Base-by-base conservation (phyloP, 2,329 filamentous ascomycete genomes). In the Neoarthrinium moseri region DNA sequence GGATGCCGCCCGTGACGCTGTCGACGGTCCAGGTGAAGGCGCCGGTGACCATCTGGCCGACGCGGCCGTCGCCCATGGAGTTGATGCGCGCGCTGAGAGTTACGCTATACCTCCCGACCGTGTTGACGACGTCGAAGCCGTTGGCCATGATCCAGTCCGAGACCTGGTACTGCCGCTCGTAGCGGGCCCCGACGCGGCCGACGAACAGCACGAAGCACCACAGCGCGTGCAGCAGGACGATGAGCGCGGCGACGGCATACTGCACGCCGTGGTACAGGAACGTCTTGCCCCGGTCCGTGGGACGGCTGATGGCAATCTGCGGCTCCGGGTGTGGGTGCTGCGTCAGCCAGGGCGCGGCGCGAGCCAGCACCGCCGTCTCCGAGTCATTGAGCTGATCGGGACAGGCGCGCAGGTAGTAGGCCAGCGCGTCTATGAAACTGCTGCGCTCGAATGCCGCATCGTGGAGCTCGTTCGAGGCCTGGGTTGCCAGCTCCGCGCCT, bases 131-230 rank as follows among this genome's bases (percentile, higher is more conserved):
- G 37, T 71, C 69, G 24, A 84, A 63, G 5, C 79, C 67, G 18
- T 70, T 68, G 6, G 71, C 69, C 15, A 85, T 62, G 2, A 85
- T 51, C 20, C 76, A 75, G 56, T 84, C 77, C 1, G 77, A 82
- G 49, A 91, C 71, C 51, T 78, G 80, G 64, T 89, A 80, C 53
- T 81, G 75, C 13, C 83, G 76, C 60, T 91, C 86, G 51, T 84
- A 84, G 39, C 74, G 69, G 51, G 83, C 84, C 13, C 77, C 70
- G 13, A 74, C 64, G 13, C 71, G 70, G 12, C 84, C 53, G 11
- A 86, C 61, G 4, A 75, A 18, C 12, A 53, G 56, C 51, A 79
- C 73, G 24, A 83, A 57, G 56, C 85, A 86, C 2, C 85, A 83
- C 10, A 85, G 61, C 13, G 86, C 50, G 43, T 84, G 79, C 21